A percentile compares a stretch with the other conserved stretches of the same genome.
These are phyloP conservation scores for Takashimella koratensis DNA, from an alignment of 1,284 basidiomycete species.

Conservation along the genomic window DNA sequence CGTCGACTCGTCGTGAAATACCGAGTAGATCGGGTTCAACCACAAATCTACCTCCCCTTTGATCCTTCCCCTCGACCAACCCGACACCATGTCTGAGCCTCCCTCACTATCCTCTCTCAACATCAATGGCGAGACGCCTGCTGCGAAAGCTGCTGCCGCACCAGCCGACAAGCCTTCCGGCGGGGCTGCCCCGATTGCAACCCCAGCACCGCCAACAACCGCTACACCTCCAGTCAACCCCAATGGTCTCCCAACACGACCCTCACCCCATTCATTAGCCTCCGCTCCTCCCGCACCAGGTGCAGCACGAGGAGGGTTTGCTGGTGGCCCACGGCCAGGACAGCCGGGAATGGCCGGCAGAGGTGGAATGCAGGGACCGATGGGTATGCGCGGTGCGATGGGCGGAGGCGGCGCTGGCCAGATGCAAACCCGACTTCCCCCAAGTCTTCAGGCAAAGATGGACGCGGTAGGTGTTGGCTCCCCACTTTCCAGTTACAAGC, in stretches of 20 bases:
- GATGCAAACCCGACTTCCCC: constrained; percentile 59
- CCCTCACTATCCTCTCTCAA: not conserved
- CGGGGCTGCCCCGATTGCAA: not conserved
- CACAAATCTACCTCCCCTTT: too few relatives aligned
- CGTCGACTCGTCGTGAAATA: too few relatives aligned
- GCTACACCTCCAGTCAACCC: not conserved
- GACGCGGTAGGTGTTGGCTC: constrained; percentile 53
- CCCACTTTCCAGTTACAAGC: not conserved
- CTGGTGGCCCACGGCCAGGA: not conserved
- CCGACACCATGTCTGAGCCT: not conserved
- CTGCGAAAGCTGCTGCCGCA: not conserved
- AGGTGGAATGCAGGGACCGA: constrained; percentile 29
- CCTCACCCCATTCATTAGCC: constrained; percentile 2
- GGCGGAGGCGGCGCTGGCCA: constrained; percentile 32
- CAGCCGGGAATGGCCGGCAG: constrained; percentile 9
- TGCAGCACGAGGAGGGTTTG: constrained; percentile 1
- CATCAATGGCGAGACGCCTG: not conserved
- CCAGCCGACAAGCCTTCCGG: not conserved
- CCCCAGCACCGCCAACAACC: not conserved
- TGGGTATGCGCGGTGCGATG: constrained; percentile 32
- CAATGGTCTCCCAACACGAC: not conserved
- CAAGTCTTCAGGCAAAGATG: constrained; percentile 88
- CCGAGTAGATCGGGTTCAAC: too few relatives aligned
- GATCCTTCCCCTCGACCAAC: too few relatives aligned
- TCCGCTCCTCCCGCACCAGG: constrained; percentile 3